These are phyloP conservation scores for Amphicarpaea edgeworthii DNA, from an alignment of 306 rosid genomes.

Conservation along the genomic window DNA sequence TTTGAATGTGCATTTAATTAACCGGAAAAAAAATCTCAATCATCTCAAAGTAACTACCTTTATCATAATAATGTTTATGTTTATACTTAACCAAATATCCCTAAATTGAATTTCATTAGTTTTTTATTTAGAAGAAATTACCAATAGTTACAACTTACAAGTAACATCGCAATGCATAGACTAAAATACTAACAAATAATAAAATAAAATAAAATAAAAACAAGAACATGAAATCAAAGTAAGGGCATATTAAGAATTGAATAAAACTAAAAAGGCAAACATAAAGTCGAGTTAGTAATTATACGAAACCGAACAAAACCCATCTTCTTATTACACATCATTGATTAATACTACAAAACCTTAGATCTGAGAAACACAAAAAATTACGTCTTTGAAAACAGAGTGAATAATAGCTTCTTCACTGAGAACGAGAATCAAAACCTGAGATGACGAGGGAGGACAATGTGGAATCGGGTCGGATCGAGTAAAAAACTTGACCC, in stretches of 20 bases:
- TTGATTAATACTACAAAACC: neutral
- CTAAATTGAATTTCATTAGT: neutral
- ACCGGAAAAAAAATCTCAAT: neutral
- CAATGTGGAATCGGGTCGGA: too few species aligned
- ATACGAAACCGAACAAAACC: neutral
- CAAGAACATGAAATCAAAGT: neutral
- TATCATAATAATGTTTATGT: neutral
- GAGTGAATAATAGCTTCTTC: neutral
- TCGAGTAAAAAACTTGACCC: too few species aligned
- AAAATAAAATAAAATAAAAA: neutral
- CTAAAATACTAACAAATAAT: neutral
- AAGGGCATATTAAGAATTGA: neutral
- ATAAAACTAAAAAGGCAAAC: neutral
- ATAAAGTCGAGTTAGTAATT: neutral
- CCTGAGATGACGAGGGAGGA: neutral
- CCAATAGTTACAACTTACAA: neutral
- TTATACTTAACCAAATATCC: too few species aligned
- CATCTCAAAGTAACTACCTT: neutral
- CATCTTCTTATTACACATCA: neutral
- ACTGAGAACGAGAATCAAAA: neutral
- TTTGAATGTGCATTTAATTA: neutral
- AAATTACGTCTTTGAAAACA: neutral
- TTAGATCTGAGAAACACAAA: neutral
- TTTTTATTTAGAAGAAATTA: neutral
- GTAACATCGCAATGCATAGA: neutral